Conservation (phyloP, 2,329 filamentous ascomycete genomes). For the Colletotrichum echinochloae region DNA sequence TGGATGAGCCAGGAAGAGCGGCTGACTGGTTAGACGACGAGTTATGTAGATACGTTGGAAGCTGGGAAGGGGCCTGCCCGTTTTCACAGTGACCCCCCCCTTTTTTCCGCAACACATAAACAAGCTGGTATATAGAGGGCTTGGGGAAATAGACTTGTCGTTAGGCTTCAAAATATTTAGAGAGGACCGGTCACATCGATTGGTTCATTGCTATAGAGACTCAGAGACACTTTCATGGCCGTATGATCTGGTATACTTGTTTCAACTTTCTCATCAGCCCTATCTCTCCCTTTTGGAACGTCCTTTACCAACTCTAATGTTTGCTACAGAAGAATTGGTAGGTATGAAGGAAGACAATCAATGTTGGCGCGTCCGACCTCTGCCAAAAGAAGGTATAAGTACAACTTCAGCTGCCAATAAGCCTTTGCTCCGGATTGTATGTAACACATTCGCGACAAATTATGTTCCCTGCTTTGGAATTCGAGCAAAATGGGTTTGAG, state of each 20-base stretch:
- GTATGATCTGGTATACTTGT: neutral
- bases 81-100: conserved; percentile 10
- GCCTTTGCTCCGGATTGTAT: neutral
- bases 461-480: neutral
- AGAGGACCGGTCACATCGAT: conserved; percentile 11
- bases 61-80: neutral
- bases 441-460: neutral
- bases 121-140: conserved; percentile 15
- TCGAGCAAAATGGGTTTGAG: neutral
- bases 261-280: too few relatives aligned
- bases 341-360: neutral
- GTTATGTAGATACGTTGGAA: conserved; percentile 14
- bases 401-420: neutral
- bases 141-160: conserved; percentile 21
- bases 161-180: conserved; percentile 5
- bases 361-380: neutral
- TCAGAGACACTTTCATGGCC: too few relatives aligned
- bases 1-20: conserved; percentile 20
- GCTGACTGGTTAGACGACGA: conserved; percentile 29
- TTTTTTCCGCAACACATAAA: conserved; percentile 7
- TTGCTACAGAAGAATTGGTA: neutral
- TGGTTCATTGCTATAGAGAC: neutral
- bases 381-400: neutral
- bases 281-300: neutral
- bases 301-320: neutral